Base-by-base conservation (phyloP, 139 green algal species). In the Coccomyxa sp. region DNA sequence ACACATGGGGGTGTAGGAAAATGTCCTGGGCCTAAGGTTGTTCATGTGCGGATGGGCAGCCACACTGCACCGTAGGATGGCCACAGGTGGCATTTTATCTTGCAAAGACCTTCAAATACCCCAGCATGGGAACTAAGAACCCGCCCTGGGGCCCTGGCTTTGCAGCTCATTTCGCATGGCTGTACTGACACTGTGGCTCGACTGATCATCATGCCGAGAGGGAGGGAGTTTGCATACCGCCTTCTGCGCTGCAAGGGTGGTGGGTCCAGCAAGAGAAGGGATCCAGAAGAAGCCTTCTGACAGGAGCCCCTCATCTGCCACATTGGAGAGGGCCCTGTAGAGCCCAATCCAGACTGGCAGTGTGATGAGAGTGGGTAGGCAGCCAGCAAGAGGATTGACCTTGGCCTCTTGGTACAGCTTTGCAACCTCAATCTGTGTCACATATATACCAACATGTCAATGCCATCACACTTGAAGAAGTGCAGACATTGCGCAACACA, bases 251-350 rank as follows among this genome's bases (percentile, higher is more conserved):
- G 87, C 86, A 17, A 91, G 82, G 51, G 84, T 93, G 59, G 93
- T 94, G 30, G 95, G 95, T 0, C 95, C 95, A 10, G 89, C 95
- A 63, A 98, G 88, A 17, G 92, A 96, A 18, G 96, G 96, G 79
- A 98, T 98, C 92, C 92, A 98, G 88, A 98, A 98, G 85, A 97
- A 99, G 11, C 94, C 94, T 77, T 96, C 94, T 23, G 86, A 95
- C 32, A 98, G 87, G 63, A 98, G 84, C 14, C 95, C 95, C 85
- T 98, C 94, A 30, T 95, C 89, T 9, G 95, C 93, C 25, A 95
- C 96, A 85, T 98, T 96, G 57, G 89, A 94, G 68, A 99, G 87
- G 17, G 94, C 95, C n/a, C 92, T 92, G 92, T 99, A 99, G 21
- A 99, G 93, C 0, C 92, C 96, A 82, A 98, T 98, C 88, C 95